Evolutionary conservation across 805 yeast species (phyloP), one percentile per base, ranked within the genome.

Genomic region (Ogataea wickerhamii): DNA sequence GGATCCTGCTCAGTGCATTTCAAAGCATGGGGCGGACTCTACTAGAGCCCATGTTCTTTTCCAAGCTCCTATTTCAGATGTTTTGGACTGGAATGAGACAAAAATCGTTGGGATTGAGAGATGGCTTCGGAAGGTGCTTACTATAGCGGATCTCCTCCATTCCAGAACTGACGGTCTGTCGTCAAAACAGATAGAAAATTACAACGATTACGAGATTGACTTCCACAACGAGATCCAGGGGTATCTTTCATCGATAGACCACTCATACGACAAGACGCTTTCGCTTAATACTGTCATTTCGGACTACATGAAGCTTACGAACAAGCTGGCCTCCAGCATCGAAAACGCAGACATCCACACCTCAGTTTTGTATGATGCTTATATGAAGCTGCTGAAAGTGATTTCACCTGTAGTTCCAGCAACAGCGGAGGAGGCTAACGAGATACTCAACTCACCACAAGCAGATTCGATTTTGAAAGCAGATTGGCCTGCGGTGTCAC

Each of bases 41-140:
- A 85, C 91, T 0, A 74, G 98, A 44, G 98, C 98, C 0, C 96
- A 91, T 56, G 78, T 93, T 43, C 61, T 93, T 11, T 93, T 93
- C 67, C 95, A 83, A 54, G 96, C 97, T 0, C 96, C 98, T 3
- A 74, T 91, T 5, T 64, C 73, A 2, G 96, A 88, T 50, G 76
- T 80, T 5, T 68, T 93, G 41, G 79, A 80, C 49, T 93, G 98
- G 98, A 94, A 91, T 52, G 95, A 87, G 51, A 66, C 71, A 3
- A 88, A 85, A 55, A 89, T 93, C 45, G 78, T 75, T 19, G 98
- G 98, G 4, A 72, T 85, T 25, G 85, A 87, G 55, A 73, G 98
- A 45, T 93, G 97, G 97, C 58, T 93, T 30, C 68, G 70, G 27
- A 77, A 78, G 45, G 76, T 87, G 3, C 36, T 80, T 4, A 46